Conservation (phyloP, 176 grass and related monocot species). For the Olyra latifolia region DNA sequence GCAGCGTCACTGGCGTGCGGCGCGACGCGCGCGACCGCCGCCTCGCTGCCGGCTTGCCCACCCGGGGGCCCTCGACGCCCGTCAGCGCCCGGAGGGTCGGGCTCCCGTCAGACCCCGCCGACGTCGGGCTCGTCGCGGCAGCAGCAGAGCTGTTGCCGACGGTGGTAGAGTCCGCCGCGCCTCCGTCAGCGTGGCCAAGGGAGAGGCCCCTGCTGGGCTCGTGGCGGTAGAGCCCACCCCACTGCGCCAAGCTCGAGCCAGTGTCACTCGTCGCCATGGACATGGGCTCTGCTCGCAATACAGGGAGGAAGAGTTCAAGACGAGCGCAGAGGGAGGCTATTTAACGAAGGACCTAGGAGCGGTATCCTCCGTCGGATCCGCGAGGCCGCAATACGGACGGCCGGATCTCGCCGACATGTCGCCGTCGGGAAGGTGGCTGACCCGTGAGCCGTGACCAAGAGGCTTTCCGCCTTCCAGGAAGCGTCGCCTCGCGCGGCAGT, state of each 20-base stretch:
- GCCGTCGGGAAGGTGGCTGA: background rate
- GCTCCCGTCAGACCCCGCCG: slow-evolving; percentile 21
- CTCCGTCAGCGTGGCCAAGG: background rate
- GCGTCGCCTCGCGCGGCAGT: background rate
- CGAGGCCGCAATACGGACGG: background rate
- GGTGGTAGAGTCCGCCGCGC: background rate
- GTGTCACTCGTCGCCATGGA: slow-evolving; percentile 63
- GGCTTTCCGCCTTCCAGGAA: slow-evolving; percentile 36
- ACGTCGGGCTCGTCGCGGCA: slow-evolving; percentile 18
- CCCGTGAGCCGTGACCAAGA: background rate
- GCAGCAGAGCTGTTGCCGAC: background rate
- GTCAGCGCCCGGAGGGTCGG: background rate
- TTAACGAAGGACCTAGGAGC: background rate
- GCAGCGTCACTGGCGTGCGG: slow-evolving; percentile 75
- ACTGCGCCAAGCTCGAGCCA: slow-evolving; percentile 46
- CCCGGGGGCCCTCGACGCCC: slow-evolving; percentile 34
- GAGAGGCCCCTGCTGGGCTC: background rate
- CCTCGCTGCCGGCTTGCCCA: slow-evolving; percentile 51
- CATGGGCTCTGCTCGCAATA: background rate
- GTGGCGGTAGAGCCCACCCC: slow-evolving; percentile 43
- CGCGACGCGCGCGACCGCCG: slow-evolving; percentile 66
- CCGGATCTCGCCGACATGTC: background rate
- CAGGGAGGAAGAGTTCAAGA: slow-evolving; percentile 1
- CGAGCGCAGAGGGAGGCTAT: background rate
- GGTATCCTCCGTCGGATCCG: background rate